Evolutionary conservation across 106 monocot genomes (phyloP).

Genomic region (Phalaenopsis aphrodite): DNA sequence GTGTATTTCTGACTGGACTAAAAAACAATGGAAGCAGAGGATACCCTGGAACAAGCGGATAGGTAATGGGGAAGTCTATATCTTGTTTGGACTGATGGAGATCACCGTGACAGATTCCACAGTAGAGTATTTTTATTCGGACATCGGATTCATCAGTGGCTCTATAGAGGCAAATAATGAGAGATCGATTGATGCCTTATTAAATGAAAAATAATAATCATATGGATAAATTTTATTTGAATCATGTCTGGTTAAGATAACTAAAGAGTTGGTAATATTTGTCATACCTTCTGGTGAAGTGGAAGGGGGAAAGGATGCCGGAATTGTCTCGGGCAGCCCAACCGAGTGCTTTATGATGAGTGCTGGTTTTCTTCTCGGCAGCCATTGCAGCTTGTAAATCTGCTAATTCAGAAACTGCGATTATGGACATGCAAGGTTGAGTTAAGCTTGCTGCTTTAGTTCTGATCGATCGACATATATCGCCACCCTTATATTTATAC

Average conservation of each 20-base stretch:
- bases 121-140: constrained; percentile 44
- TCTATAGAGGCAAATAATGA: neutral
- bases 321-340: constrained; percentile 20
- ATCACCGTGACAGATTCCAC: constrained; percentile 59
- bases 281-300: constrained; percentile 12
- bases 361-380: neutral
- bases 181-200: no score
- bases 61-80: constrained; percentile 24
- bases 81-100: constrained; percentile 41
- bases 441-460: neutral
- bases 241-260: no score
- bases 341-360: constrained; percentile 4
- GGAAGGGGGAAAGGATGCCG: constrained; percentile 20
- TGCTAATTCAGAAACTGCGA: no score
- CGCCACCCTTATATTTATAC: no score
- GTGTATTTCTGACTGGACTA: no score
- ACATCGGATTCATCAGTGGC: constrained; percentile 19
- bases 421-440: no score
- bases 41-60: constrained; percentile 51
- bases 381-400: neutral
- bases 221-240: no score
- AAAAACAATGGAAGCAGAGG: no score
- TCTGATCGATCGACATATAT: no score
- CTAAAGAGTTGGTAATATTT: no score
- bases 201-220: no score